Evolutionary conservation across 768 basidiomycete genomes (phyloP).

Genomic region (Trichaptum fuscoviolaceum): DNA sequence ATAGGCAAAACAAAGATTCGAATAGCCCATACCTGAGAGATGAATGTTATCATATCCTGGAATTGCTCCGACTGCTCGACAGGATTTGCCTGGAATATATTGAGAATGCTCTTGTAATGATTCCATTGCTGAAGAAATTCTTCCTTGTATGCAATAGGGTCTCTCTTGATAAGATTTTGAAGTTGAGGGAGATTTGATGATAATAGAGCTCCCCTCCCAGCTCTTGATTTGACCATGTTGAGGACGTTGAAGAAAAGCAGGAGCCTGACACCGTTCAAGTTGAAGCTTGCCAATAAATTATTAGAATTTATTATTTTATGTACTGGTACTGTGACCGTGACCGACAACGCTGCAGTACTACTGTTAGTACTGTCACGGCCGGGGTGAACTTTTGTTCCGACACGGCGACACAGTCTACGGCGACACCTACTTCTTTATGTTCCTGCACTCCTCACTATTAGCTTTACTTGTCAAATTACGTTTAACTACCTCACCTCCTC

Average conservation of each 20-base stretch:
- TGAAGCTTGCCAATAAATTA: no score
- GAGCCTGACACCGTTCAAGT: no score
- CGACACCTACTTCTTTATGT: no score
- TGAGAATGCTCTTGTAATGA: conserved; percentile 82
- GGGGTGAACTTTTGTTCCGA: no score
- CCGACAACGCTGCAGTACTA: no score
- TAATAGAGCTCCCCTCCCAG: conserved; percentile 67
- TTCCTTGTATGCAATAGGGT: conserved; percentile 84
- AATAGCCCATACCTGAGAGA: conserved; percentile 60
- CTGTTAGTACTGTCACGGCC: no score
- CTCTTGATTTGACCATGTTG: conserved; percentile 33
- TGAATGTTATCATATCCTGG: conserved; percentile 83
- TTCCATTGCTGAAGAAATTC: conserved; percentile 98
- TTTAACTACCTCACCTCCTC: no score
- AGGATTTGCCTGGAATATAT: conserved; percentile 79
- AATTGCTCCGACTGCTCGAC: conserved; percentile 84
- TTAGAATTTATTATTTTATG: no score
- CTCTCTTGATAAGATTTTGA: conserved; percentile 95
- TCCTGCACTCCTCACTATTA: no score
- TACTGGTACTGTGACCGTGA: no score
- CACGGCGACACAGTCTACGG: no score
- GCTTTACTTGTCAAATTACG: no score
- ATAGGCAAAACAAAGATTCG: not conserved
- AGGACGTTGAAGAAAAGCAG: not conserved
- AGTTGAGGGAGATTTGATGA: conserved; percentile 90